Evolutionary conservation across 2,329 filamentous ascomycete species (phyloP).

Genomic region (Venturia asperata): DNA sequence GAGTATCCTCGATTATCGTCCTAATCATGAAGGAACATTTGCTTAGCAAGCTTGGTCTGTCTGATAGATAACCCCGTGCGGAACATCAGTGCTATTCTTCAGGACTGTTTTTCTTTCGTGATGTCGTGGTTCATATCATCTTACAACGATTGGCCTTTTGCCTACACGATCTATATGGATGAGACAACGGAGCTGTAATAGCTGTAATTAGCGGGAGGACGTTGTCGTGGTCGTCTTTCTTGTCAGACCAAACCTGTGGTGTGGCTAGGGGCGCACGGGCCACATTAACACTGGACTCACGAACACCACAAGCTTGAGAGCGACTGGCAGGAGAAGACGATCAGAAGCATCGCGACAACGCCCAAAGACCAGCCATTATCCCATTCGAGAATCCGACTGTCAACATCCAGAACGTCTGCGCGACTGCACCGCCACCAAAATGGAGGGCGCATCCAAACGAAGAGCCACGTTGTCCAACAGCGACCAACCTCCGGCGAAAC

Average conservation of each 20-base stretch:
- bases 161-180: no score
- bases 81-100: slow-evolving; percentile 6
- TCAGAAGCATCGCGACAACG: neutral
- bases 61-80: slow-evolving; percentile 4
- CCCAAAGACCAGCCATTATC: neutral
- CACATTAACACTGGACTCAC: neutral
- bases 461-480: slow-evolving; percentile 2
- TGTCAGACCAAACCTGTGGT: no score
- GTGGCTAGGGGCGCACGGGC: no score
- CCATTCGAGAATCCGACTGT: neutral
- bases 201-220: no score
- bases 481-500: slow-evolving; percentile 12
- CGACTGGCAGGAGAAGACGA: neutral
- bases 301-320: neutral
- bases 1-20: neutral
- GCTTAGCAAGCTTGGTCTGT: neutral
- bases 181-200: no score
- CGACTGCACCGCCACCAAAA: neutral
- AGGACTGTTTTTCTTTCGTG: neutral
- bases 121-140: neutral
- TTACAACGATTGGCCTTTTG: neutral
- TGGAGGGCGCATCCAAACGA: slow-evolving; percentile 13
- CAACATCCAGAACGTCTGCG: neutral
- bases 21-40: slow-evolving; percentile 7
- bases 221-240: neutral